phyloP scores from a whole-genome alignment of 768 basidiomycete species.

The Pleurotus citrinopileatus region DNA sequence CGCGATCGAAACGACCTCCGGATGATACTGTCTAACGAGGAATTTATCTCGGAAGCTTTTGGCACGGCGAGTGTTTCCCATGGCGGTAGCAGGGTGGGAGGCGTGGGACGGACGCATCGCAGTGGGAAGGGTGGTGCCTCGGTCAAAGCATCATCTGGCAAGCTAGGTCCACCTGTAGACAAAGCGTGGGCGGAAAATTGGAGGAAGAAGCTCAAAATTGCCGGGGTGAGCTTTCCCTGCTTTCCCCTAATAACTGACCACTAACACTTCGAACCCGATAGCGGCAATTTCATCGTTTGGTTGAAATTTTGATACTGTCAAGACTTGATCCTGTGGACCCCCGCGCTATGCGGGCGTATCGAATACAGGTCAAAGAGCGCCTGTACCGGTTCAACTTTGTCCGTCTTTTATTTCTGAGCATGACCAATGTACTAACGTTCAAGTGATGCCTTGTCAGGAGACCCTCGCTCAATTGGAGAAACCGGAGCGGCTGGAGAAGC shows the following conservation, averaged over 20 bases:
- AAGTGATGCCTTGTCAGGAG: conserved; percentile 53
- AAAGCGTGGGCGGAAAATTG: conserved; percentile 77
- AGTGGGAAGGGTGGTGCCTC: conserved; percentile 19
- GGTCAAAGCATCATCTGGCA: conserved; percentile 38
- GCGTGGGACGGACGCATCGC: conserved; percentile 32
- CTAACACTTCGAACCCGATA: conserved; percentile 28
- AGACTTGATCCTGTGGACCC: conserved; percentile 63
- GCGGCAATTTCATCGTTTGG: conserved; percentile 91
- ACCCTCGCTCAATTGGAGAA: conserved; percentile 85
- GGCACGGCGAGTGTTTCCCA: conserved; percentile 42
- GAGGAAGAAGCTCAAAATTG: conserved; percentile 85
- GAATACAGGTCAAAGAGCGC: conserved; percentile 92
- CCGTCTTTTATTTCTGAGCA: conserved; percentile 25
- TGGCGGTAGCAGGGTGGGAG: conserved; percentile 48
- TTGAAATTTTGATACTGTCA: conserved; percentile 86
- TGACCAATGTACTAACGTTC: background rate
- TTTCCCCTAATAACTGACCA: conserved; percentile 1
- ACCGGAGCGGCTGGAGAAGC: conserved; percentile 80
- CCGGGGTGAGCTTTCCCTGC: conserved; percentile 53
- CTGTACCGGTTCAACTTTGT: conserved; percentile 95
- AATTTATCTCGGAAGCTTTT: conserved; percentile 73
- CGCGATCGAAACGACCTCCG: conserved; percentile 88
- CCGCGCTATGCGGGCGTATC: conserved; percentile 58
- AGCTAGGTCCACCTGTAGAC: conserved; percentile 75
- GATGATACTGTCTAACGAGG: conserved; percentile 63